Percentiles rank a stretch among this genome's conserved stretches.
Evolutionary conservation across 148 eudicot genomes (phyloP).

Genomic region (Bassia scoparia): DNA sequence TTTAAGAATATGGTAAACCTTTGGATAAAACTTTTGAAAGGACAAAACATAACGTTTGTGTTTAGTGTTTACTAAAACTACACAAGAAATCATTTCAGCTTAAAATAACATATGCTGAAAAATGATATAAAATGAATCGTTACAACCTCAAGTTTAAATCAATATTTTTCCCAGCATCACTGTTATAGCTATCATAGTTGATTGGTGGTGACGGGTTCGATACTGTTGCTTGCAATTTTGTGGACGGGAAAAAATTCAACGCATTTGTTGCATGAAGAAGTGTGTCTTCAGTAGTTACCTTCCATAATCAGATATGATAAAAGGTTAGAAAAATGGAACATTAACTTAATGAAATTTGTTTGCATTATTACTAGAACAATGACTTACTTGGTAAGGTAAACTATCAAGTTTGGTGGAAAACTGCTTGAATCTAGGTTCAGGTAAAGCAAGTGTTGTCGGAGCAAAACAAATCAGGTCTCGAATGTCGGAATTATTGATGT

Average conservation of each 20-base stretch:
- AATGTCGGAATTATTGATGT: conserved; percentile 4
- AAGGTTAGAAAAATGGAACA: not conserved
- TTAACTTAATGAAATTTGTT: no score
- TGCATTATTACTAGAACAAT: no score
- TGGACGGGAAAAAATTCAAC: conserved; percentile 36
- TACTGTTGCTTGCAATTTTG: conserved; percentile 21
- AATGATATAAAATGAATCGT: not conserved
- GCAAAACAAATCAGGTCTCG: conserved; percentile 26
- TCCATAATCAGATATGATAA: not conserved
- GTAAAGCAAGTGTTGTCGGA: conserved; percentile 21
- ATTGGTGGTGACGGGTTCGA: conserved; percentile 13
- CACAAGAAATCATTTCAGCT: no score
- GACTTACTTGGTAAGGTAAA: conserved; percentile 38
- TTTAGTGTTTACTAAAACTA: no score
- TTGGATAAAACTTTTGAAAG: no score
- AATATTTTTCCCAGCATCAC: conserved; percentile 27
- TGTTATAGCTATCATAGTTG: not conserved
- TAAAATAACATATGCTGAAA: not conserved
- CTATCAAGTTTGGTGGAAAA: conserved; percentile 21
- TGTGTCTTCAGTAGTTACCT: conserved; percentile 32
- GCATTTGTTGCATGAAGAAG: conserved; percentile 12
- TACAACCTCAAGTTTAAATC: conserved; percentile 35
- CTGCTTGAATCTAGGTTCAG: conserved; percentile 27
- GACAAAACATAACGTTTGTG: no score
- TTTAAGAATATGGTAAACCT: no score